Evolutionary conservation across 306 rosid genomes (phyloP).

Genomic region (Lablab purpureus): DNA sequence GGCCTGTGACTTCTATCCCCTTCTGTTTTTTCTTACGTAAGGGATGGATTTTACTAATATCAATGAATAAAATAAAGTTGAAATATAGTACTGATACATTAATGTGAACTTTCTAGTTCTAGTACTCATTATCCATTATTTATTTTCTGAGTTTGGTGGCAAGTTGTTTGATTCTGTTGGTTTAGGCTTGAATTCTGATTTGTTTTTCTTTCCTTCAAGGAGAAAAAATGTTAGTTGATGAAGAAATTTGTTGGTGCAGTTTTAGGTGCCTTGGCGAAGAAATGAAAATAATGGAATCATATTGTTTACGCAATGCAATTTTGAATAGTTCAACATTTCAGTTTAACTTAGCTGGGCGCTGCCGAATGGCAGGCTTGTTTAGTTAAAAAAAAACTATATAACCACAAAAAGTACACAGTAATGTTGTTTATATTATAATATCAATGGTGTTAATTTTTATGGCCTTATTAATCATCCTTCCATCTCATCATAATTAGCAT

Average conservation of each 20-base stretch:
- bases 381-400: background rate
- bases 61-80: slow-evolving; percentile 55
- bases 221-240: slow-evolving; percentile 41
- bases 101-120: background rate
- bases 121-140: background rate
- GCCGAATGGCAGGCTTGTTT: background rate
- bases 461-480: background rate
- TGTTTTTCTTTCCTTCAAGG: slow-evolving; percentile 28
- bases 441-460: background rate
- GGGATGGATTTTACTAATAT: slow-evolving; percentile 66
- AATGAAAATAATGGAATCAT: background rate
- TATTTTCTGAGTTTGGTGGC: background rate
- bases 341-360: background rate
- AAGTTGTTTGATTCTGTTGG: slow-evolving; percentile 18
- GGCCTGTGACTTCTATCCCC: slow-evolving; percentile 56
- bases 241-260: slow-evolving; percentile 37
- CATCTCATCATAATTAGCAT: background rate
- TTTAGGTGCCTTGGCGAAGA: slow-evolving; percentile 3
- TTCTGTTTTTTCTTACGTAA: slow-evolving; percentile 66
- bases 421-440: background rate
- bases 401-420: background rate
- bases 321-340: background rate
- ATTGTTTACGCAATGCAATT: background rate
- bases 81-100: slow-evolving; percentile 20
- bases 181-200: slow-evolving; percentile 31